phyloP scores from a whole-genome alignment of 306 rosid genomes.

The Citrullus colocynthis region DNA sequence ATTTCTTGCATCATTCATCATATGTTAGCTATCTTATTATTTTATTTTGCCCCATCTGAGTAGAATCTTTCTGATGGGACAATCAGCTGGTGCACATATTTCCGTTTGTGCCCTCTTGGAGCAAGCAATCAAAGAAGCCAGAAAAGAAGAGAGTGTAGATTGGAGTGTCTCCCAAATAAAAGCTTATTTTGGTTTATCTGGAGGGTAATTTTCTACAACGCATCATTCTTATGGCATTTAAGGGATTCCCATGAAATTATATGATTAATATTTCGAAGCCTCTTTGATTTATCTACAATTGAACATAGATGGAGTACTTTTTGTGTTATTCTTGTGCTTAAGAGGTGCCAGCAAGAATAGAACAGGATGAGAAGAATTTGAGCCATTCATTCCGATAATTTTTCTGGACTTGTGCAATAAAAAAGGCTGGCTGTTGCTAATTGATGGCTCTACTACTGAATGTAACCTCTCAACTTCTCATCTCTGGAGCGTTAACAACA shows the following conservation, averaged over 20 bases:
- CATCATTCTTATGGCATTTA: neutral
- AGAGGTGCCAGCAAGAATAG: neutral
- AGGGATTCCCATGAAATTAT: neutral
- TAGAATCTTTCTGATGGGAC: conserved; percentile 95
- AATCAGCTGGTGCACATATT: conserved; percentile 97
- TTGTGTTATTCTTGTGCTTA: neutral
- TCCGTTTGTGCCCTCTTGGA: conserved; percentile 78
- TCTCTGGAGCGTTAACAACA: neutral
- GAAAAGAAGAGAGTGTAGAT: conserved; percentile 29
- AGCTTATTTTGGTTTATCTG: conserved; percentile 88
- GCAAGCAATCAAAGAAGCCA: conserved; percentile 54
- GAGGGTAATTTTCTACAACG: conserved; percentile 50
- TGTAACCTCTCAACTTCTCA: neutral
- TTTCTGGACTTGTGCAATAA: neutral
- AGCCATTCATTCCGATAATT: neutral
- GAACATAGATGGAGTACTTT: neutral
- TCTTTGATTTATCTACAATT: neutral
- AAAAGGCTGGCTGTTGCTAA: neutral
- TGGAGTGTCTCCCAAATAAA: conserved; percentile 64
- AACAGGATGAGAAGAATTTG: neutral
- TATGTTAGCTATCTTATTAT: conserved; percentile 9
- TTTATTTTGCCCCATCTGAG: conserved; percentile 6
- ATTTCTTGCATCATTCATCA: conserved; percentile 7
- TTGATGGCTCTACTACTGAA: no score
- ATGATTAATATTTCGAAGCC: neutral